phyloP scores from a whole-genome alignment of 1,284 basidiomycete genomes.

The Vanrija sp. region DNA sequence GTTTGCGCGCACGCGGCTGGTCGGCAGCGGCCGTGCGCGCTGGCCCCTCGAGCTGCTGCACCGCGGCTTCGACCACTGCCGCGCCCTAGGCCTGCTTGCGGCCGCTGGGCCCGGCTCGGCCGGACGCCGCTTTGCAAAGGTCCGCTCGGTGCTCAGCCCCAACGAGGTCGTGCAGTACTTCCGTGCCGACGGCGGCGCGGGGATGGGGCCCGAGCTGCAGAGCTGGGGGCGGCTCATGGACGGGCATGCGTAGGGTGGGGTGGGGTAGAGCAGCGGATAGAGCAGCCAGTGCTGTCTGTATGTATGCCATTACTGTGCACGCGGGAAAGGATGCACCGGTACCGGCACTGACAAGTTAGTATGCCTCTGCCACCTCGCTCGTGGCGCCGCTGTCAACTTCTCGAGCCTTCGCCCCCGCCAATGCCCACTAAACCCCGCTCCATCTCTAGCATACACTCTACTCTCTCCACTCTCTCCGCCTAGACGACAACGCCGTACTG shows the following conservation, averaged over 20 bases:
- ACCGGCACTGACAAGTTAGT: no score
- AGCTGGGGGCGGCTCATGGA: conserved; percentile 47
- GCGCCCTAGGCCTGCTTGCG: conserved; percentile 36
- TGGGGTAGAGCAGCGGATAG: no score
- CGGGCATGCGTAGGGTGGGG: conserved; percentile 35
- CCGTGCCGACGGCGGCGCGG: conserved; percentile 37
- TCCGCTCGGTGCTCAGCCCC: conserved; percentile 39
- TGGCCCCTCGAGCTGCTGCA: conserved; percentile 42
- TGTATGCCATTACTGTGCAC: neutral
- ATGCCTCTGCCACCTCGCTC: no score
- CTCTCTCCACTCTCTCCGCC: neutral
- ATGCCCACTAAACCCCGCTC: neutral
- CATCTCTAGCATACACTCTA: neutral
- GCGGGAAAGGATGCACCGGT: no score
- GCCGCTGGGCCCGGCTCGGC: conserved; percentile 27
- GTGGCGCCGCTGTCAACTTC: neutral
- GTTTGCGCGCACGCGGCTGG: conserved; percentile 45
- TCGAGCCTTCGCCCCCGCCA: no score
- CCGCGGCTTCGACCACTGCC: conserved; percentile 42
- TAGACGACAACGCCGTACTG: conserved; percentile 61
- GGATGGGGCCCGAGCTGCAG: conserved; percentile 42
- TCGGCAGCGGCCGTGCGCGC: conserved; percentile 44
- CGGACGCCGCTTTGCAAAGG: conserved; percentile 39
- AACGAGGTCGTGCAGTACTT: conserved; percentile 48
- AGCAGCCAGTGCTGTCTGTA: neutral